Percentiles rank a stretch among this genome's conserved stretches.
These are phyloP conservation scores for Mycena alexandri DNA, from an alignment of 768 basidiomycete species.

Conservation along the genomic window DNA sequence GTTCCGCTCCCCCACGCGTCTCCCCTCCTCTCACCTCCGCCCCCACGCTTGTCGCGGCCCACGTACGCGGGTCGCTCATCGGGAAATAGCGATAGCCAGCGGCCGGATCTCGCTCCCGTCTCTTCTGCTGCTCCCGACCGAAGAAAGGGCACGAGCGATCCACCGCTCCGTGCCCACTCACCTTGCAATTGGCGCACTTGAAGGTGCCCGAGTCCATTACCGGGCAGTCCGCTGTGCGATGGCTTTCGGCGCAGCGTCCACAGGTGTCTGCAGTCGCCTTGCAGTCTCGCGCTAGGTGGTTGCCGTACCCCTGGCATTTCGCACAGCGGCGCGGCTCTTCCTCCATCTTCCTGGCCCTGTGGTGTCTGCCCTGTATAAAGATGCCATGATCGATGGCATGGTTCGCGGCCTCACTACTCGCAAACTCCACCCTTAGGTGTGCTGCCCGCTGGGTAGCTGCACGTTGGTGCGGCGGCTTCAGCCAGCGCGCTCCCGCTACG, in stretches of 20 bases:
- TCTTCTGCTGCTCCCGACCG: neutral
- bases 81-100: slow-evolving; percentile 19
- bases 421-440: too few species aligned
- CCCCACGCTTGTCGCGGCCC: too few species aligned
- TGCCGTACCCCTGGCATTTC: slow-evolving; percentile 12
- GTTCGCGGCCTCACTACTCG: too few species aligned
- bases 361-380: too few species aligned
- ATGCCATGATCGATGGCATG: too few species aligned
- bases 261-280: neutral
- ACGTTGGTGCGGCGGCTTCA: too few species aligned
- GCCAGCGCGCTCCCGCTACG: too few species aligned
- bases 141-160: slow-evolving; percentile 2
- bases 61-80: slow-evolving; percentile 5
- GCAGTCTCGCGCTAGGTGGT: slow-evolving; percentile 4
- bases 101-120: neutral
- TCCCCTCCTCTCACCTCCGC: too few species aligned
- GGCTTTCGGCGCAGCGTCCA: neutral
- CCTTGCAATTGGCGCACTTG: slow-evolving; percentile 19
- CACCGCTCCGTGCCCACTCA: slow-evolving; percentile 9
- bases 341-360: too few species aligned
- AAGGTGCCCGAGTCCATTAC: neutral
- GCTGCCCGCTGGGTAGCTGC: too few species aligned
- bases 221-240: slow-evolving; percentile 14
- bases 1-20: too few species aligned
- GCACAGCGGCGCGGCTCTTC: neutral